phyloP scores from a whole-genome alignment of 331 rosid species.

The Arachis monticola region DNA sequence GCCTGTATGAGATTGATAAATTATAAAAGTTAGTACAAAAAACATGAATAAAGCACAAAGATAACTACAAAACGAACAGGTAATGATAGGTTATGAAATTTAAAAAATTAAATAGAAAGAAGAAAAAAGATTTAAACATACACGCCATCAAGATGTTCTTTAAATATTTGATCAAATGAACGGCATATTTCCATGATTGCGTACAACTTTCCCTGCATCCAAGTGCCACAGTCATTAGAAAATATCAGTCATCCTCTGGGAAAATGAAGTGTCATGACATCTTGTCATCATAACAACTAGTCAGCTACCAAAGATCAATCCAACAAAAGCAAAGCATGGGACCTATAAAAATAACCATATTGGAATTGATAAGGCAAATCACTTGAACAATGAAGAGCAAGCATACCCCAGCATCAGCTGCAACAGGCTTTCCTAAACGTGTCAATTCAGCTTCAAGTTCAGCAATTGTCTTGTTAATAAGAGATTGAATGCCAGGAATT shows the following conservation, averaged over 20 bases:
- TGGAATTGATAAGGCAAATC: constrained; percentile 27
- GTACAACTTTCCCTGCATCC: constrained; percentile 82
- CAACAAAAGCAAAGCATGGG: not conserved
- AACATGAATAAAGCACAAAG: not conserved
- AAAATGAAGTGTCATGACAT: constrained; percentile 16
- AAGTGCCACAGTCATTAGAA: constrained; percentile 35
- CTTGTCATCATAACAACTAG: constrained; percentile 3
- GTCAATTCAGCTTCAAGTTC: constrained; percentile 78
- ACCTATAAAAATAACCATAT: constrained; percentile 1
- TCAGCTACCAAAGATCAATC: not conserved
- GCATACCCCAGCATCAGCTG: constrained; percentile 89
- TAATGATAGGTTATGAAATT: not conserved
- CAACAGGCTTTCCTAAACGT: constrained; percentile 87
- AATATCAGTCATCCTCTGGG: constrained; percentile 2
- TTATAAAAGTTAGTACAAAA: too few species aligned
- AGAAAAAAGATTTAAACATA: constrained; percentile 42
- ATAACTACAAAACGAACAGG: not conserved
- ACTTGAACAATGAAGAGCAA: constrained; percentile 23
- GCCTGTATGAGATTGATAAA: too few species aligned
- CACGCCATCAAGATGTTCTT: constrained; percentile 76
- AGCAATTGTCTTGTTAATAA: constrained; percentile 76
- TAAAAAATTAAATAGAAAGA: not conserved
- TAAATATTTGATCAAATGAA: constrained; percentile 55
- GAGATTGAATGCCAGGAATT: constrained; percentile 91
- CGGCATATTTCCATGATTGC: constrained; percentile 91